Evolutionary conservation across 768 basidiomycete species (phyloP).

Genomic region (Exsudoporus frostii): DNA sequence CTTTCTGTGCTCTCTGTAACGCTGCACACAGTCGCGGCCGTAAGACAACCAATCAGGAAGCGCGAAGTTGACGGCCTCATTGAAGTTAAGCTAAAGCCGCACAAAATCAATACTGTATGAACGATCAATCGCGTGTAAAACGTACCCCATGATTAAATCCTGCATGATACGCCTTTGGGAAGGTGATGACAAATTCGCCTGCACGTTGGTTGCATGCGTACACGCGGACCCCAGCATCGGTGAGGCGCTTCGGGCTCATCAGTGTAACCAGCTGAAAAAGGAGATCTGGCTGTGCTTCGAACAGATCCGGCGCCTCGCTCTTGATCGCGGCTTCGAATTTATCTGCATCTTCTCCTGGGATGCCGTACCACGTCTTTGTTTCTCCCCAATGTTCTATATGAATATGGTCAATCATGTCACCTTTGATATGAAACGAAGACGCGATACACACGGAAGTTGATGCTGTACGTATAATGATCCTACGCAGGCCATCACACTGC

Average conservation of each 20-base stretch:
- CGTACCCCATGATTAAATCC: conserved; percentile 98
- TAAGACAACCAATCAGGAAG: conserved; percentile 90
- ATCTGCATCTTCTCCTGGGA: conserved; percentile 92
- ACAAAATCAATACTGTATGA: conserved; percentile 24
- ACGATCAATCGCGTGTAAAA: conserved; percentile 30
- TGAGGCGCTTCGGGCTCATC: conserved; percentile 89
- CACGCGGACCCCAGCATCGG: conserved; percentile 86
- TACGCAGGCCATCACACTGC: conserved; percentile 35
- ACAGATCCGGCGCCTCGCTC: conserved; percentile 93
- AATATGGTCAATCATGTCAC: conserved; percentile 26
- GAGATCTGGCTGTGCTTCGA: conserved; percentile 95
- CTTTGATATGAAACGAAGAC: conserved; percentile 14
- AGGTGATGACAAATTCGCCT: conserved; percentile 96
- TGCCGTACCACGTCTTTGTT: conserved; percentile 99
- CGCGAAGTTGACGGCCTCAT: conserved; percentile 98
- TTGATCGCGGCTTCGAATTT: conserved; percentile 96
- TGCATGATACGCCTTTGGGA: conserved; percentile 96
- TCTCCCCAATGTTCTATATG: conserved; percentile 95
- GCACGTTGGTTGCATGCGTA: conserved; percentile 95
- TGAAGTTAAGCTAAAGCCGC: conserved; percentile 82
- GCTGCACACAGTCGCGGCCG: conserved; percentile 83
- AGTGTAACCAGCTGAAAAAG: conserved; percentile 97
- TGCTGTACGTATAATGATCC: conserved; percentile 97
- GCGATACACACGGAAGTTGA: conserved; percentile 77
- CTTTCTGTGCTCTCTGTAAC: conserved; percentile 89